Evolutionary conservation across 192 early-diverging fungal species (phyloP), one percentile per base, ranked within the genome.

Genomic region (Backusella circina): DNA sequence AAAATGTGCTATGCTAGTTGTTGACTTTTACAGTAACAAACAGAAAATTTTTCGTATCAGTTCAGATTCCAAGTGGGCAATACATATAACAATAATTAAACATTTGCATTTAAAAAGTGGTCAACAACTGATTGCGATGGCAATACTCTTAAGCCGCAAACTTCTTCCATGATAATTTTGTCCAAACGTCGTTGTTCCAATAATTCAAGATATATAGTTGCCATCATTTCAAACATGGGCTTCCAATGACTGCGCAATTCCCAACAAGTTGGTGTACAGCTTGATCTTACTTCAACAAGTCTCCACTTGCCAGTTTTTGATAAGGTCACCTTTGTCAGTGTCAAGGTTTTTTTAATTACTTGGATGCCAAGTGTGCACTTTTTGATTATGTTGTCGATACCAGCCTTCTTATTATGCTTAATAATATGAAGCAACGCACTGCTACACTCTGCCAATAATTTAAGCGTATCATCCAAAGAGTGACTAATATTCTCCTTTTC

Each of bases 81-180:
- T 66, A 36, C 13, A 36, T 32, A 36, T 36, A 66, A 36, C 65
- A 66, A 66, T 66, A 67, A 67, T 67, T 33, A 67, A 67, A 36
- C 65, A 67, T 67, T 67, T 67, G 4, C n/a, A 67, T 67, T 67
- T 67, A 67, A 67, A 67, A 67, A 67, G 16, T 67, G 65, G 16
- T 37, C 32, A 67, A 0, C 16, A 67, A 67, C 65, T 8, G 65
- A 67, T 15, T 67, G 3, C 32, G 65, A 67, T 67, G 65, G 5
- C 32, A 67, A 67, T n/a, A 4, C 32, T 67, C 32, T 32, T 67
- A 35, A 67, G 16, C 65, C 32, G 15, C 65, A 66, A 66, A 66
- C 65, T 0, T 66, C 65, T 35, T 66, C 64, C 10, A 65, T 65
- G 15, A 65, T 65, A 31, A 33, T 65, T 13, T 65, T 30, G 26